Evolutionary conservation across 345 rosid species (phyloP), one percentile per base, ranked within the genome.

Genomic region (Salix koriyanagi): DNA sequence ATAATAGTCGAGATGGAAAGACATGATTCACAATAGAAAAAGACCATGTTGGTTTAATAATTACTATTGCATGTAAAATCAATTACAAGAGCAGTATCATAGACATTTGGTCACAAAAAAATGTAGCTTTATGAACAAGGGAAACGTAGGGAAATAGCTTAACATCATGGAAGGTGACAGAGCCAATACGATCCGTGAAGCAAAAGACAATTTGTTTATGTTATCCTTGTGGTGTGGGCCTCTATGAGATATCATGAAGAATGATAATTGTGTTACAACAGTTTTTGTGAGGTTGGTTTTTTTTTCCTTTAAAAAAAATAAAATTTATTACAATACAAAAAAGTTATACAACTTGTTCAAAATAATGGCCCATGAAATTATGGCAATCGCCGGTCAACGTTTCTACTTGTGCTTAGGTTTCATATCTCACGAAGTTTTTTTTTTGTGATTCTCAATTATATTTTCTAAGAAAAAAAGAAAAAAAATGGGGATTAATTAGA

Each of bases 61-160:
- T 12, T 32, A 58, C 19, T 72, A 56, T 1, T 75, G 37, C 36
- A 36, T 34, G 46, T 11, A 14, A 28, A 13, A 4, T 14, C 28
- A 2, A 52, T 21, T 23, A 5, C 4, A 19, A 6, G 44, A 3
- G 21, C 30, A 14, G 21, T 7, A 46, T 19, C 12, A 58, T 19
- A 44, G 69, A 18, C 44, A 44, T 44, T 64, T 74, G 77, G 41
- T 65, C 4, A 44, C 0, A 64, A 21, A 62, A 62, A 74, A 13
- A 42, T 5, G 61, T 79, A 42, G 69, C 89, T 80, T 85, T 73
- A 39, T 54, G 72, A 77, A 72, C 74, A 85, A 83, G 87, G 70
- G 48, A 62, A 62, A 62, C 25, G n/a, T 18, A 85, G 75, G 9
- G 68, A 67, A 62, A 37, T 41, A 71, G 78, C 16, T 12, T 3